Conservation (phyloP, 2,329 filamentous ascomycete genomes). For the Alternaria tenuissima region DNA sequence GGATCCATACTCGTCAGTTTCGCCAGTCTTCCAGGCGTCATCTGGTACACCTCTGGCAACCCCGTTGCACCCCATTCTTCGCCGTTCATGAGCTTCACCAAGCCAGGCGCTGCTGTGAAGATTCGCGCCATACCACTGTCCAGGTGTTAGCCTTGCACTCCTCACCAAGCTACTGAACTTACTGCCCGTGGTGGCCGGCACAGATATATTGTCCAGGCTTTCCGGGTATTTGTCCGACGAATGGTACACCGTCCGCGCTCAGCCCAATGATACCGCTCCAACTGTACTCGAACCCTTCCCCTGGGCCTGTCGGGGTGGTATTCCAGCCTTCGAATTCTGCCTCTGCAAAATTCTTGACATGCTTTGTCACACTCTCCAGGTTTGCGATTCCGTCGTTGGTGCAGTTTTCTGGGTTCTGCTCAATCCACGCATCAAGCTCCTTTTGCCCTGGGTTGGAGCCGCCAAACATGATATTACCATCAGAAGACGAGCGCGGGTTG, state of each 20-base stretch:
- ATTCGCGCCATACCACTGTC: slow-evolving; percentile 38
- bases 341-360: slow-evolving; percentile 36
- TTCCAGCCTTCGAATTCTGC: slow-evolving; percentile 38
- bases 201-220: slow-evolving; percentile 39
- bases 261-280: slow-evolving; percentile 42
- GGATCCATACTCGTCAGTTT: slow-evolving; percentile 7
- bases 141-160: slow-evolving; percentile 1
- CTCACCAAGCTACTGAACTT: slow-evolving; percentile 9
- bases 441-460: slow-evolving; percentile 45
- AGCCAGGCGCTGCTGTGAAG: slow-evolving; percentile 39
- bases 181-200: slow-evolving; percentile 42
- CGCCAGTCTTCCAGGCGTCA: slow-evolving; percentile 12
- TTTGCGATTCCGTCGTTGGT: slow-evolving; percentile 27
- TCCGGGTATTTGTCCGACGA: slow-evolving; percentile 33
- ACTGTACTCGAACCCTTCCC: slow-evolving; percentile 41
- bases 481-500: slow-evolving; percentile 42
- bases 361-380: slow-evolving; percentile 34
- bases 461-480: slow-evolving; percentile 46
- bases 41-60: neutral
- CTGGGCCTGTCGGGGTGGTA: slow-evolving; percentile 20
- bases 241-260: slow-evolving; percentile 38
- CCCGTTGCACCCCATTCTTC: neutral
- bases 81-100: slow-evolving; percentile 36
- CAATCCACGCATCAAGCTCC: slow-evolving; percentile 41
- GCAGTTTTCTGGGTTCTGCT: slow-evolving; percentile 33